Conservation (phyloP, 148 eudicot species). For the Fagopyrum esculentum region DNA sequence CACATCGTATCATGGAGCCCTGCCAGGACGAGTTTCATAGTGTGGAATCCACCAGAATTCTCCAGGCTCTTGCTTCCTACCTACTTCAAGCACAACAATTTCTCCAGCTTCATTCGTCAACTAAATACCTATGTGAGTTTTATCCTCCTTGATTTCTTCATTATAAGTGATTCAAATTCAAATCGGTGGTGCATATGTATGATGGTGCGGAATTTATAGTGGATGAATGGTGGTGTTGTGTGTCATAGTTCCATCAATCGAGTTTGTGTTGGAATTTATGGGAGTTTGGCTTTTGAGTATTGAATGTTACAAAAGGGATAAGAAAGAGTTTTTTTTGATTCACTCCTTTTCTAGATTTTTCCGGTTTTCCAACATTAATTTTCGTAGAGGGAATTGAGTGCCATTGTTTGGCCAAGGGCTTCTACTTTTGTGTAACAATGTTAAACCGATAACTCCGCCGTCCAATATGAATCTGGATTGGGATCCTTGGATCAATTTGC, state of each 20-base stretch:
- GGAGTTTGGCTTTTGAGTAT: not conserved
- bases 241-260: not conserved
- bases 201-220: not conserved
- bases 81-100: constrained; percentile 81
- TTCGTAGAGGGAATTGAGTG: not conserved
- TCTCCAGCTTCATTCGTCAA: constrained; percentile 94
- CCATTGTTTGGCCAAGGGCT: not conserved
- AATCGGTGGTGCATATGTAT: not conserved
- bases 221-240: not conserved
- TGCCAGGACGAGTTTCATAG: constrained; percentile 50
- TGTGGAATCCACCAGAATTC: constrained; percentile 86
- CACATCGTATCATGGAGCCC: constrained; percentile 74
- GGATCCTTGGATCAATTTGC: not conserved
- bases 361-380: not conserved
- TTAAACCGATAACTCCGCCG: not conserved
- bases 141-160: not conserved
- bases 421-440: not conserved
- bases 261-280: not conserved
- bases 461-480: not conserved
- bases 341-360: not conserved
- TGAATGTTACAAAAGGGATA: not conserved
- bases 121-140: constrained; percentile 71
- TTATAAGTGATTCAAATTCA: not conserved
- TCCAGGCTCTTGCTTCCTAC: constrained; percentile 61
- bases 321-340: not conserved